Evolutionary conservation across 2,329 filamentous ascomycete species (phyloP), one percentile per base, ranked within the genome.

Genomic region (Fusarium citri): DNA sequence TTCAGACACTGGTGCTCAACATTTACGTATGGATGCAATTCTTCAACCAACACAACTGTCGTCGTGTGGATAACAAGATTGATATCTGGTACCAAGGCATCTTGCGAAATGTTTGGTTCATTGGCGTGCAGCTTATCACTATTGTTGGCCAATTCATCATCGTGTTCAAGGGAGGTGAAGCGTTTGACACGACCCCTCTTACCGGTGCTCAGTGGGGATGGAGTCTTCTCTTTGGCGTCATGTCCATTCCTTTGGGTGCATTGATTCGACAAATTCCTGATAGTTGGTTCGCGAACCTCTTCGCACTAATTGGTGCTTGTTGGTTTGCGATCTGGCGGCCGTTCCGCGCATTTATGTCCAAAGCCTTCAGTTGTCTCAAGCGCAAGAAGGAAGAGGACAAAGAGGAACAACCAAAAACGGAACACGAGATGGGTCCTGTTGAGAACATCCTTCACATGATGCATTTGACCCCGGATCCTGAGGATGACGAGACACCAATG

Each of bases 11-110:
- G 14, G 90, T 95, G 8, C 94, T 95, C 84, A 96, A 95, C 80
- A 92, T 91, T 0, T 95, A 94, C 72, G 91, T 94, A 46, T 94
- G 92, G 91, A 94, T 95, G 91, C 92, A 95, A 71, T 93, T 96
- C 68, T 95, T 95, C 85, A 95, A 96, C 74, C 88, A 93, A 72
- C 88, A 93, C 81, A 94, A 78, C 83, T 94, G 93, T 79, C 90
- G 93, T 40, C 88, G 92, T 15, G 88, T 95, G 11, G 93, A 95
- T 78, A 95, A 96, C 79, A 89, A 89, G 64, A 89, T 94, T 79
- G 94, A 96, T 76, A 91, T 96, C 58, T 81, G 80, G 73, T 94
- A 94, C 67, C 92, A 95, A 76, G 91, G 91, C 26, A 87, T 95
- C 46, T 82, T 87, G 20, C 86, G 85, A 58, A 97, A 96, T 76